Conservation (phyloP, 2,329 filamentous ascomycete genomes). For the Aspergillus sp. region DNA sequence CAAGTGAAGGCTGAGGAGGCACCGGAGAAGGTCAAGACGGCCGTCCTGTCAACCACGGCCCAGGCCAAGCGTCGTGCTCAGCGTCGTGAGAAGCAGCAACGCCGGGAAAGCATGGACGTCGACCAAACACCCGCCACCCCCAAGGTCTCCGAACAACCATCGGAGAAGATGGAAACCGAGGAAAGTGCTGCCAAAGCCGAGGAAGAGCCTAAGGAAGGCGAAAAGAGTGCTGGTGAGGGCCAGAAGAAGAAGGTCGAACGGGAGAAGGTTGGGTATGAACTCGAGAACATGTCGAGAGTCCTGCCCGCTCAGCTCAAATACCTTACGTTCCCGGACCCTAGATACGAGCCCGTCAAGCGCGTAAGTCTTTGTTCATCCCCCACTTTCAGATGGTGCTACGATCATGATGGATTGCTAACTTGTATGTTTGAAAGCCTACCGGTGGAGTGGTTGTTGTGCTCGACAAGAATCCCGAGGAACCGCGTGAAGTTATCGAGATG, state of each 20-base stretch:
- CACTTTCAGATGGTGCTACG: background rate
- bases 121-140: constrained; percentile 70
- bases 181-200: constrained; percentile 53
- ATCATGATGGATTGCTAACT: constrained; percentile 32
- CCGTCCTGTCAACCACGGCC: constrained; percentile 90
- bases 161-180: constrained; percentile 77
- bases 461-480: constrained; percentile 70
- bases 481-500: constrained; percentile 76
- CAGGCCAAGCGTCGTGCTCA: constrained; percentile 92
- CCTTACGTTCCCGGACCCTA: constrained; percentile 80
- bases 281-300: constrained; percentile 95
- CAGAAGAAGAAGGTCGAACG: constrained; percentile 86
- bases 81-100: constrained; percentile 84
- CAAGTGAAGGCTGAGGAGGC: constrained; percentile 92
- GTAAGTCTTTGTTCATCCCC: constrained; percentile 42
- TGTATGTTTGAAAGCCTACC: constrained; percentile 56
- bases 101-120: constrained; percentile 90
- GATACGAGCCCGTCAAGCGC: constrained; percentile 91
- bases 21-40: constrained; percentile 87
- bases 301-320: constrained; percentile 90
- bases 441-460: constrained; percentile 87
- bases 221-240: constrained; percentile 51
- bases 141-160: constrained; percentile 51
- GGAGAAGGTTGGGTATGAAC: constrained; percentile 92
- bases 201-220: constrained; percentile 49